phyloP scores from a whole-genome alignment of 2,329 filamentous ascomycete genomes.

The Colletotrichum magnum region DNA sequence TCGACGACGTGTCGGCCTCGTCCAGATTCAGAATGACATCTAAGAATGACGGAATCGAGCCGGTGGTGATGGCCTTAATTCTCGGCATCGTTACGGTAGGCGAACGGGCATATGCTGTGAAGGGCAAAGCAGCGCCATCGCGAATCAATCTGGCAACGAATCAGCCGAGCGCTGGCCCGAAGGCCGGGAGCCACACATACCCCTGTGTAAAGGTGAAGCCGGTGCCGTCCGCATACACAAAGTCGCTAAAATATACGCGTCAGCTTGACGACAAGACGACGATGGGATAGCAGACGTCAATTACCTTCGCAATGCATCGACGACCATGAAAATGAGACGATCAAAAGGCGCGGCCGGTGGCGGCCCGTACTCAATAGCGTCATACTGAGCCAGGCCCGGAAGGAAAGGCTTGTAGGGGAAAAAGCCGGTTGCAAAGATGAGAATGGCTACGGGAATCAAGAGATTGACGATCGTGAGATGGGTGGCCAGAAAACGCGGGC shows the following conservation, averaged over 20 bases:
- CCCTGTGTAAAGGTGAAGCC: slow-evolving; percentile 91
- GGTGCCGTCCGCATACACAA: slow-evolving; percentile 86
- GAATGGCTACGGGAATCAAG: slow-evolving; percentile 80
- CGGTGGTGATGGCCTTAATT: slow-evolving; percentile 96
- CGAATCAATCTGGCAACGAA: slow-evolving; percentile 79
- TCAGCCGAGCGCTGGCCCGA: not conserved
- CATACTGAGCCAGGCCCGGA: slow-evolving; percentile 83
- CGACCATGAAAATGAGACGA: slow-evolving; percentile 95
- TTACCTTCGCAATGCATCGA: slow-evolving; percentile 92
- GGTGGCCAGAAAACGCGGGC: slow-evolving; percentile 21
- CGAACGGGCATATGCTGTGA: slow-evolving; percentile 95
- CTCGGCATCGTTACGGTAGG: slow-evolving; percentile 99
- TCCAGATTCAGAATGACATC: slow-evolving; percentile 98
- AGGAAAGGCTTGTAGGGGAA: slow-evolving; percentile 98
- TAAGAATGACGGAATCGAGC: slow-evolving; percentile 97
- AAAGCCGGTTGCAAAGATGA: slow-evolving; percentile 90
- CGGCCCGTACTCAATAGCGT: slow-evolving; percentile 66
- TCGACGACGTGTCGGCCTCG: slow-evolving; percentile 92
- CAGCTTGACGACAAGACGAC: slow-evolving; percentile 21
- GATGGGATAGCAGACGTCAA: no score
- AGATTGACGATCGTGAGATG: slow-evolving; percentile 79
- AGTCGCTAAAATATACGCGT: slow-evolving; percentile 74
- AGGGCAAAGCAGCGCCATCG: slow-evolving; percentile 87
- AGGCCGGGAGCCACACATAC: slow-evolving; percentile 61
- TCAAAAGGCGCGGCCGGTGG: slow-evolving; percentile 82